Evolutionary conservation across 108 stramenopile species (phyloP), one percentile per base, ranked within the genome.

Genomic region (Skeletonema costatum): DNA sequence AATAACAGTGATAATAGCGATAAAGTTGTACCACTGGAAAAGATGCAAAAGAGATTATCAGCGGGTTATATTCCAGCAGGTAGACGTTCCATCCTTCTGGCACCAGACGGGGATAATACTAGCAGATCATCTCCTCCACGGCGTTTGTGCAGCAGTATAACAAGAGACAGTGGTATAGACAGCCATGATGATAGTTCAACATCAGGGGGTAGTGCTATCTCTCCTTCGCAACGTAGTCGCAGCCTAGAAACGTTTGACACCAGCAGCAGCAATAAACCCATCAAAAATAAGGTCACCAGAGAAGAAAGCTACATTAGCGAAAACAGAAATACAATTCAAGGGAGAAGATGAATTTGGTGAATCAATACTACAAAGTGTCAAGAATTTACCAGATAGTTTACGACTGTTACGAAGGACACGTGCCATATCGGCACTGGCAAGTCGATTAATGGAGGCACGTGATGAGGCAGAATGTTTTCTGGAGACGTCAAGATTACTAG

Each of bases 271-370:
- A n/a, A n/a, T n/a, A 46, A 46, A 46, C 16, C 44, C 44, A 46
- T 3, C 44, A n/a, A 41, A 0, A 12, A 12, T 0, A 41, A 46
- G 3, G 44, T n/a, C 25, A 29, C 53, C 3, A 25, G 53, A 38
- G 77, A 71, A 48, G 63, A 74, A 13, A 67, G 38, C 51, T 80
- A 72, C 63, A 74, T 74, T 7, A 73, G 41, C 16, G 73, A 80
- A 80, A 41, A 72, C 72, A 11, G 79, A 80, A 68, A 41, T 66
- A 19, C 11, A 67, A 64, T 80, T 80, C 41, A 73, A 80, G 50
- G 79, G 79, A 35, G 66, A 73, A 62, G 81, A 77, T 13, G 81
- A 53, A 48, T 77, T 77, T 38, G 81, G 72, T 17, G 62, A 36
- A 32, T 19, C 41, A 25, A 59, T 80, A 8, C 12, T 64, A 33